Percentiles rank a stretch among this genome's conserved stretches.
Conservation (phyloP, 192 early-diverging fungal species). For the Coemansia sp. region DNA sequence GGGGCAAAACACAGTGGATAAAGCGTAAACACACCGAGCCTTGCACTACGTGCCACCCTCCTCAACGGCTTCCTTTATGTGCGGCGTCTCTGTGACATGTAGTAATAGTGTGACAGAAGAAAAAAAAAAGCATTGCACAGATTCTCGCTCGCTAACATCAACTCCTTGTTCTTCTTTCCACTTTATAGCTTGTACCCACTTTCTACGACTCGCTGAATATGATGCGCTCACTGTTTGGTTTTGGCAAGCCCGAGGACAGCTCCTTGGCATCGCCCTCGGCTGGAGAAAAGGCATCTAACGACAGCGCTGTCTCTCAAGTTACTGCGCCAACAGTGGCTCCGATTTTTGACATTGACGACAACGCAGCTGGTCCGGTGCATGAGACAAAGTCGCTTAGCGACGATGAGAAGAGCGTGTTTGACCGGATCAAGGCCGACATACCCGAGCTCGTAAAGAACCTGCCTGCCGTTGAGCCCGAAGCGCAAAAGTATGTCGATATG, state of each 20-base stretch:
- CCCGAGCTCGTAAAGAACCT: constrained; percentile 50
- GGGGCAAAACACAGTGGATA: not conserved
- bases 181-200: not conserved
- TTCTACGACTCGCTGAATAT: not conserved
- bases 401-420: constrained; percentile 42
- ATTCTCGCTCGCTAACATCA: not conserved
- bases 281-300: constrained; percentile 23
- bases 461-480: constrained; percentile 32
- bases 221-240: constrained; percentile 52
- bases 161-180: not conserved
- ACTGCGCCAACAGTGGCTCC: constrained; percentile 19
- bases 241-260: constrained; percentile 34
- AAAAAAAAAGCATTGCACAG: not conserved
- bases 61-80: not conserved
- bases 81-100: not conserved
- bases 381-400: constrained; percentile 38
- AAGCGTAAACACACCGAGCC: not conserved
- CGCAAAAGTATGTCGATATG: constrained; percentile 32
- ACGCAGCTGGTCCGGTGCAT: constrained; percentile 22
- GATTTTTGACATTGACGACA: constrained; percentile 22
- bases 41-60: not conserved
- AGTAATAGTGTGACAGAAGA: not conserved
- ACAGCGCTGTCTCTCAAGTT: not conserved
- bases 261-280: constrained; percentile 19
- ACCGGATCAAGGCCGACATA: constrained; percentile 39